Base-by-base conservation (phyloP, 75 land plant species). In the Pseudotsuga menziesii region DNA sequence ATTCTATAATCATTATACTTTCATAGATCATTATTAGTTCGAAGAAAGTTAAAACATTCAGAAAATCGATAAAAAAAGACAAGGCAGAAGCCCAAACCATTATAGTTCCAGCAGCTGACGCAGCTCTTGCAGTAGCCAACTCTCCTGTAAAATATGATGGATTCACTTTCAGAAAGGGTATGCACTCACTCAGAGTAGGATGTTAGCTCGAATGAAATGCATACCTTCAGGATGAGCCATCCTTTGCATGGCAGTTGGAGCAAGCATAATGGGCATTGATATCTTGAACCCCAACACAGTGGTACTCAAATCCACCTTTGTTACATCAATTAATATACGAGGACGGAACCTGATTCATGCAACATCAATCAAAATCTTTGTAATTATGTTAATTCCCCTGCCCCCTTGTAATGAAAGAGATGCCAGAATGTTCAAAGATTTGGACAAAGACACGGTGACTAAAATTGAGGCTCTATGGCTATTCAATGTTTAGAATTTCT, bases 171-270 rank as follows among this genome's bases (percentile, higher is more conserved):
- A 55, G 32, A 73, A 27, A 73, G 5, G 35, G 26, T 16, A 22
- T 55, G 25, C 48, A 69, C 32, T 48, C 48, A 69, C 32, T 48
- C 54, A 48, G 9, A 48, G 1, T 48, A 48, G 54, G 22, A 19
- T 5, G 8, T 60, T 60, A 20, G 0, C 23, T 60, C 2, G 20
- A 23, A 20, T 60, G 5, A 54, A 55, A 73, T 73, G 58, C 52
- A 73, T 78, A 94, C 98, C 98, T 73, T 93, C 98, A 62, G 96
- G 98, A 74, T 95, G 98, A 59, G 98, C 98, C 98, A 95, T 95
- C 80, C 89, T 86, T 78, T 91, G 96, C 88, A 95, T 85, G 26
- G 98, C 98, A 36, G 98, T 93, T 14, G 98, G 98, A 66, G 98
- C 96, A 77, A 95, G 74, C 98, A 95, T 95, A 73, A 95, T 93